Percentiles rank a stretch among this genome's conserved stretches.
Evolutionary conservation across 2,329 filamentous ascomycete species (phyloP).

Genomic region (Cadophora sp.): DNA sequence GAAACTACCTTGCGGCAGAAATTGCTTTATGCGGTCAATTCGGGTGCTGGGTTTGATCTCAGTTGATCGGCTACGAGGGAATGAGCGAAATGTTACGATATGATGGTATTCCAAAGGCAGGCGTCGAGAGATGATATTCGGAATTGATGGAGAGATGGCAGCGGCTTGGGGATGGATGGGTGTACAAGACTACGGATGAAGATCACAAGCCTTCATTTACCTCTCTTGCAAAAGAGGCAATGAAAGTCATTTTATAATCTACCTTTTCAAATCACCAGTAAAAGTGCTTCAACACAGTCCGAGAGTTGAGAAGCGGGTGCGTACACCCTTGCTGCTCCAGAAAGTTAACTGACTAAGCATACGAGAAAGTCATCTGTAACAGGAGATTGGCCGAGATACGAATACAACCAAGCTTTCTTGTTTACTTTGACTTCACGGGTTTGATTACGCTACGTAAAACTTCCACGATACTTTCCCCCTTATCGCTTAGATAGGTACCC

Average conservation of each 20-base stretch:
- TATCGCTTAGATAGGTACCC: too few species aligned
- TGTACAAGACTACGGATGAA: background rate
- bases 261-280: too few species aligned
- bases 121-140: background rate
- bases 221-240: background rate
- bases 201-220: background rate
- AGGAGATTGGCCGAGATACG: too few species aligned
- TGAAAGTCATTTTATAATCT: background rate
- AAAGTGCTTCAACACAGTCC: too few species aligned
- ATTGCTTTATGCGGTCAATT: conserved; percentile 86
- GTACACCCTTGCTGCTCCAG: too few species aligned
- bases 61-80: conserved; percentile 31
- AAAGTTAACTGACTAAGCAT: too few species aligned
- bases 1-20: conserved; percentile 75
- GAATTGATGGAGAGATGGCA: background rate
- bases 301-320: too few species aligned
- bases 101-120: background rate
- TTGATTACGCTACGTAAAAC: too few species aligned
- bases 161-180: background rate
- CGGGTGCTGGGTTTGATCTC: conserved; percentile 91
- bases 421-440: too few species aligned
- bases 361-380: too few species aligned
- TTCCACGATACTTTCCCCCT: too few species aligned
- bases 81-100: background rate
- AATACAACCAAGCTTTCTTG: too few species aligned